Evolutionary conservation across 2,329 filamentous ascomycete genomes (phyloP).

Genomic region (Claviceps spartinae): DNA sequence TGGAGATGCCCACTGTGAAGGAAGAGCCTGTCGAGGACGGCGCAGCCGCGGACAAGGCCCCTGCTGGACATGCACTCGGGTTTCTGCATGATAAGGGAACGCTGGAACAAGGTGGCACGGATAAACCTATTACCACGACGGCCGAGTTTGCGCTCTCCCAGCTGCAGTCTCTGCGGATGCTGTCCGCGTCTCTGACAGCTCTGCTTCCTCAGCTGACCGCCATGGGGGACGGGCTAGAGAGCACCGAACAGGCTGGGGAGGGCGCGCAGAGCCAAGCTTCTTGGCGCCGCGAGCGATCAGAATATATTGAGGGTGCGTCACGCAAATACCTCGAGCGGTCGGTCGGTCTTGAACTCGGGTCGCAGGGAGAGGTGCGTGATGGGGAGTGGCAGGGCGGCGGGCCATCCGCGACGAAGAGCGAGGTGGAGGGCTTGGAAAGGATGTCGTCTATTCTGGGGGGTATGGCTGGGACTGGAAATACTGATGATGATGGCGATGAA

Average conservation of each 20-base stretch:
- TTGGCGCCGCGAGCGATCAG: slow-evolving; percentile 56
- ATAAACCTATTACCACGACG: slow-evolving; percentile 52
- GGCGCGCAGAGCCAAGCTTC: slow-evolving; percentile 18
- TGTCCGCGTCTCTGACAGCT: slow-evolving; percentile 46
- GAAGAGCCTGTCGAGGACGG: slow-evolving; percentile 1
- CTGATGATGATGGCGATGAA: neutral
- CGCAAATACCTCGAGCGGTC: slow-evolving; percentile 60
- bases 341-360: slow-evolving; percentile 51
- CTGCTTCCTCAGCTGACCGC: slow-evolving; percentile 48
- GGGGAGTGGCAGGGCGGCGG: slow-evolving; percentile 50
- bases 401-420: slow-evolving; percentile 31
- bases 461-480: neutral
- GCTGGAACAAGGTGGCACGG: slow-evolving; percentile 35
- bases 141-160: slow-evolving; percentile 71
- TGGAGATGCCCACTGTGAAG: slow-evolving; percentile 19
- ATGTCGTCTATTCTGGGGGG: slow-evolving; percentile 32
- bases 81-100: slow-evolving; percentile 43
- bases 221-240: neutral
- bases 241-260: neutral
- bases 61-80: slow-evolving; percentile 25
- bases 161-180: slow-evolving; percentile 59
- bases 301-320: slow-evolving; percentile 75
- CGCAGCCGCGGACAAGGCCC: slow-evolving; percentile 1
- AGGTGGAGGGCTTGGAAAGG: slow-evolving; percentile 44
- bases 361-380: slow-evolving; percentile 47